These are phyloP conservation scores for Starmerella khaoyaiensis DNA, from an alignment of 805 yeast genomes.

Conservation along the genomic window DNA sequence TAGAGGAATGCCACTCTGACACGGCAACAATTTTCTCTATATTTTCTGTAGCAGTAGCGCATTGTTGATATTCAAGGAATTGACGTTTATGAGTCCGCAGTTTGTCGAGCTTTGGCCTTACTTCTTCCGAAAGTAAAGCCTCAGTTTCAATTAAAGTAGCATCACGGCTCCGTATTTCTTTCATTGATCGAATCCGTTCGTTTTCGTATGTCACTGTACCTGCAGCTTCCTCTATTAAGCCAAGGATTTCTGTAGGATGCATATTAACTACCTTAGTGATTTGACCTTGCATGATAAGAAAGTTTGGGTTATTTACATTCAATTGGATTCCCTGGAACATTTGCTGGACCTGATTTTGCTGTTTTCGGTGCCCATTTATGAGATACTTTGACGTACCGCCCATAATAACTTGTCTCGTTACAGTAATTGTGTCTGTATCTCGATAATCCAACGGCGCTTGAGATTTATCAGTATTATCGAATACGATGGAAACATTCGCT, in stretches of 20 bases:
- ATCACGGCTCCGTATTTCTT: slow-evolving; percentile 85
- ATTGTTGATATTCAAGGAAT: slow-evolving; percentile 74
- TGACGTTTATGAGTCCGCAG: slow-evolving; percentile 68
- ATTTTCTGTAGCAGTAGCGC: slow-evolving; percentile 68
- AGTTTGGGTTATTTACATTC: slow-evolving; percentile 92
- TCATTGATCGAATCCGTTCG: slow-evolving; percentile 78
- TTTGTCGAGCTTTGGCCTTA: slow-evolving; percentile 79
- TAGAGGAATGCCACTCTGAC: slow-evolving; percentile 64
- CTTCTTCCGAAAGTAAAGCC: slow-evolving; percentile 64
- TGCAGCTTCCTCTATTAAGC: slow-evolving; percentile 94
- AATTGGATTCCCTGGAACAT: slow-evolving; percentile 89
- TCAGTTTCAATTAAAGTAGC: slow-evolving; percentile 68
- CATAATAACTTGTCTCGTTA: slow-evolving; percentile 77
- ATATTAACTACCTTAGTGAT: slow-evolving; percentile 93
- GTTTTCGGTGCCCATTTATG: slow-evolving; percentile 92
- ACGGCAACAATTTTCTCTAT: slow-evolving; percentile 62
- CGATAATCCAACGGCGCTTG: slow-evolving; percentile 84
- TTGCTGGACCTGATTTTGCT: slow-evolving; percentile 80
- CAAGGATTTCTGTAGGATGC: slow-evolving; percentile 82
- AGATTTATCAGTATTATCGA: slow-evolving; percentile 65
- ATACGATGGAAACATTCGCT: slow-evolving; percentile 92
- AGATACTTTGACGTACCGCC: slow-evolving; percentile 89
- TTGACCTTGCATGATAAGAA: slow-evolving; percentile 96
- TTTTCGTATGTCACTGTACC: slow-evolving; percentile 95
- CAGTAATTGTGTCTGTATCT: slow-evolving; percentile 52